phyloP scores from a whole-genome alignment of 2,329 filamentous ascomycete species.

The Penicillium psychrosexuale region DNA sequence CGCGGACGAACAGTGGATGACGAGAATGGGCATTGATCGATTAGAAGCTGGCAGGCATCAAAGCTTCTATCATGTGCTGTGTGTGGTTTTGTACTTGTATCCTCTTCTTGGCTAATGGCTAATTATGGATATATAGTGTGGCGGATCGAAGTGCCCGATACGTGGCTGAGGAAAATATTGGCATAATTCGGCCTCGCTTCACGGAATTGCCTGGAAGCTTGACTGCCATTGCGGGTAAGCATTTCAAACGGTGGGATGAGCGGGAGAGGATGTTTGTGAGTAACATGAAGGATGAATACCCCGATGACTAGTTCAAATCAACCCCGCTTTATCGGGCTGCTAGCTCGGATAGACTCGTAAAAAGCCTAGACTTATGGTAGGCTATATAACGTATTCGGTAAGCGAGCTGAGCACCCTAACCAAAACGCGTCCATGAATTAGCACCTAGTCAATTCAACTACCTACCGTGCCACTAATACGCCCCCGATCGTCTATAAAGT shows the following conservation, averaged over 20 bases:
- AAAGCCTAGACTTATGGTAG: no score
- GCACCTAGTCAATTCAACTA: no score
- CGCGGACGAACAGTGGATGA: constrained; percentile 61
- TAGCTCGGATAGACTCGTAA: no score
- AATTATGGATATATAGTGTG: constrained; percentile 46
- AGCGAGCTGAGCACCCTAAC: no score
- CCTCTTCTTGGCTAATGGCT: constrained; percentile 15
- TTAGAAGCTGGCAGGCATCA: constrained; percentile 60
- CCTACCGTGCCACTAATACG: no score
- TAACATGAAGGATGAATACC: constrained; percentile 78
- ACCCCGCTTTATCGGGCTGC: background rate
- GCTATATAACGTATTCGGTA: no score
- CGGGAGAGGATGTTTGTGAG: constrained; percentile 70
- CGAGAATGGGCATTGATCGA: constrained; percentile 60
- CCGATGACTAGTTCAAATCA: constrained; percentile 64
- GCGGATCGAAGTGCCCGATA: constrained; percentile 68
- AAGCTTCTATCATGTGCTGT: constrained; percentile 86
- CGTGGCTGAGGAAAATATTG: constrained; percentile 78
- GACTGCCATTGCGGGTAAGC: constrained; percentile 70
- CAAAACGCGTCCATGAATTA: no score
- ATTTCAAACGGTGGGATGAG: constrained; percentile 82
- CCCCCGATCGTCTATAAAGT: no score
- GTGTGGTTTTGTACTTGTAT: constrained; percentile 43
- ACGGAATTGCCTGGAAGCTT: constrained; percentile 52
- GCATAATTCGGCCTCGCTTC: constrained; percentile 54